A percentile compares a stretch with the other conserved stretches of the same genome.
phyloP scores from a whole-genome alignment of 1,284 basidiomycete species.

The Veloporphyrellus conicus region DNA sequence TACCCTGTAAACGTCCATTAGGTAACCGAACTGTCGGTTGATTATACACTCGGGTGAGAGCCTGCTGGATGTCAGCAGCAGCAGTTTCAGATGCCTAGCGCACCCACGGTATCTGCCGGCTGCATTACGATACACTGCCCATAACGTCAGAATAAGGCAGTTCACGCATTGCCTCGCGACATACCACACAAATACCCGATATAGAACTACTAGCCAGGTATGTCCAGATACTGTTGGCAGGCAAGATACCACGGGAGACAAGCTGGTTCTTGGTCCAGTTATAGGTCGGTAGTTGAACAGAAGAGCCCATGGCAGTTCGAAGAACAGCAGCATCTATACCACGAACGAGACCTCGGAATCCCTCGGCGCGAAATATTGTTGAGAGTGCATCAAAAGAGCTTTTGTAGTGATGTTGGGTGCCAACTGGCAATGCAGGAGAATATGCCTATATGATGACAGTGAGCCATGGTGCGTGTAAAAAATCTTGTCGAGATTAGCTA shows the following conservation, averaged over 20 bases:
- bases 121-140: conserved; percentile 81
- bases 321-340: conserved; percentile 93
- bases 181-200: conserved; percentile 87
- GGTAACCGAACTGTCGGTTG: conserved; percentile 77
- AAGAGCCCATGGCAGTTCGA: conserved; percentile 90
- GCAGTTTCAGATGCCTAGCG: neutral
- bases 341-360: conserved; percentile 75
- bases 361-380: conserved; percentile 77
- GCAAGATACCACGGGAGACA: conserved; percentile 59
- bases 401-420: conserved; percentile 89
- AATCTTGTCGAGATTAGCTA: conserved; percentile 20
- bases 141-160: conserved; percentile 3
- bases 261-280: conserved; percentile 86
- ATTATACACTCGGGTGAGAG: conserved; percentile 94
- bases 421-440: conserved; percentile 90
- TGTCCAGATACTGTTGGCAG: conserved; percentile 77
- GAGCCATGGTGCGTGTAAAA: neutral
- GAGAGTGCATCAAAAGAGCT: conserved; percentile 76
- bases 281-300: conserved; percentile 92
- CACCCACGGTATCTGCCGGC: conserved; percentile 75
- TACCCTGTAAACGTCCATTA: conserved; percentile 71
- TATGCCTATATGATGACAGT: conserved; percentile 59
- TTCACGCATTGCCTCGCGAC: conserved; percentile 30
- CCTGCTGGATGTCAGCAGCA: conserved; percentile 41
- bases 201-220: conserved; percentile 86